A percentile compares a stretch with the other conserved stretches of the same genome.
These are phyloP conservation scores for Pseudogymnoascus sp. DNA, from an alignment of 2,329 filamentous ascomycete genomes.

Conservation along the genomic window DNA sequence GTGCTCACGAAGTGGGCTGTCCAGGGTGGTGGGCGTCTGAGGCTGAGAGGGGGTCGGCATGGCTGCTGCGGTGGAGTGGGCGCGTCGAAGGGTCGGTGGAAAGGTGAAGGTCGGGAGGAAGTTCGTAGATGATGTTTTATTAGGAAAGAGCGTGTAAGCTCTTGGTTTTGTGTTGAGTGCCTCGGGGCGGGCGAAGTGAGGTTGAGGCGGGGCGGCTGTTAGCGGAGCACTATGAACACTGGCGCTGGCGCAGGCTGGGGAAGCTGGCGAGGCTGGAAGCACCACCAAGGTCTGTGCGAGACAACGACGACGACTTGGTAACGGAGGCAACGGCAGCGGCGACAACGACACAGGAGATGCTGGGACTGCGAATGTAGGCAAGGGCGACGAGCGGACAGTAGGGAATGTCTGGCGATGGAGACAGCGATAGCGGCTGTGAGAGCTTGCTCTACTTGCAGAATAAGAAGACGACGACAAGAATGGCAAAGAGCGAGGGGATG, in stretches of 20 bases:
- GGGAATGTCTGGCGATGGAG: neutral
- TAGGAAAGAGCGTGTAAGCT: conserved; percentile 5
- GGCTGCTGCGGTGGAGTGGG: conserved; percentile 3
- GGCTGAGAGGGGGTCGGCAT: conserved; percentile 29
- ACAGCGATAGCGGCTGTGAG: neutral
- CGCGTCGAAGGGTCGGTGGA: neutral
- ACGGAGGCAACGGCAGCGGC: neutral
- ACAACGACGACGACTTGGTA: neutral
- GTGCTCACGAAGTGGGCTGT: conserved; percentile 27
- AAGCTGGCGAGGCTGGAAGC: neutral
- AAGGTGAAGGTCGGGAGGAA: conserved; percentile 1
- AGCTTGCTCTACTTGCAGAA: neutral
- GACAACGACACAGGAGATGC: neutral
- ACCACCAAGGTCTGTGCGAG: conserved; percentile 3
- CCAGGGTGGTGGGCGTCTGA: conserved; percentile 23
- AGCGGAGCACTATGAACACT: conserved; percentile 6
- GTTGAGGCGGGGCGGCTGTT: conserved; percentile 5
- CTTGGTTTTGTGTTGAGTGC: neutral
- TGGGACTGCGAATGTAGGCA: neutral
- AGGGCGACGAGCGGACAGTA: neutral
- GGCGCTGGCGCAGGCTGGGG: neutral
- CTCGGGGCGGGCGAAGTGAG: neutral
- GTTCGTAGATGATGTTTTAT: conserved; percentile 5
- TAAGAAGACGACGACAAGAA: neutral
- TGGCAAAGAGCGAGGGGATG: neutral